These are phyloP conservation scores for Eucalyptus polyanthemos DNA, from an alignment of 345 rosid genomes.

Conservation along the genomic window DNA sequence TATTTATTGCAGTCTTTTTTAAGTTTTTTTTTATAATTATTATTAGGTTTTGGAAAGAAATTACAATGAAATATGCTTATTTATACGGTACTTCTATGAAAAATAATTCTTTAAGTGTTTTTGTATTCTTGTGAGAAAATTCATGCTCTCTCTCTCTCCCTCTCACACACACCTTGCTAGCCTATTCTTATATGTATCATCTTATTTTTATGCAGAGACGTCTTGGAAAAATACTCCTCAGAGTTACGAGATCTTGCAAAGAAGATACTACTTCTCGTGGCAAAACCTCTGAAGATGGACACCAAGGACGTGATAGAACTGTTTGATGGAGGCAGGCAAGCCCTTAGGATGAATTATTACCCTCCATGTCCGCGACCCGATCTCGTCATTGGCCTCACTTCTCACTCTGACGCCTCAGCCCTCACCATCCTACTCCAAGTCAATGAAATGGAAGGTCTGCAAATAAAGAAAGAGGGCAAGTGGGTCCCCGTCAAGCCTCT, in stretches of 20 bases:
- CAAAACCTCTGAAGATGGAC: background rate
- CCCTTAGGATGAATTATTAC: background rate
- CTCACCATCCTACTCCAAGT: background rate
- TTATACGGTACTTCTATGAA: fast-evolving
- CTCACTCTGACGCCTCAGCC: background rate
- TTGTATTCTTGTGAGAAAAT: background rate
- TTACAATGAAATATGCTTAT: background rate
- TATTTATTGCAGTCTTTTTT: fast-evolving
- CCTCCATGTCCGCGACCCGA: background rate
- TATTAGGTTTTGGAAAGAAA: background rate
- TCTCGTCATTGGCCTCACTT: background rate
- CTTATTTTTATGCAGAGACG: background rate
- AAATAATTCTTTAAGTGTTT: too few relatives aligned
- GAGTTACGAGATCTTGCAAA: background rate
- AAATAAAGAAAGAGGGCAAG: background rate
- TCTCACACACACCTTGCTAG: too few relatives aligned
- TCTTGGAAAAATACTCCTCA: background rate
- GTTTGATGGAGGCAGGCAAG: background rate
- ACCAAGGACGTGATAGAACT: background rate
- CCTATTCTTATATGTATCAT: background rate
- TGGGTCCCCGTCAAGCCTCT: background rate
- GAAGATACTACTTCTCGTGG: background rate
- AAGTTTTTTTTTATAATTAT: background rate
- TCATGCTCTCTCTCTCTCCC: background rate
- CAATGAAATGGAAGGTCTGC: background rate